A percentile compares a stretch with the other conserved stretches of the same genome.
phyloP scores from a whole-genome alignment of 352 stramenopile genomes.

The Phytophthora sp. region DNA sequence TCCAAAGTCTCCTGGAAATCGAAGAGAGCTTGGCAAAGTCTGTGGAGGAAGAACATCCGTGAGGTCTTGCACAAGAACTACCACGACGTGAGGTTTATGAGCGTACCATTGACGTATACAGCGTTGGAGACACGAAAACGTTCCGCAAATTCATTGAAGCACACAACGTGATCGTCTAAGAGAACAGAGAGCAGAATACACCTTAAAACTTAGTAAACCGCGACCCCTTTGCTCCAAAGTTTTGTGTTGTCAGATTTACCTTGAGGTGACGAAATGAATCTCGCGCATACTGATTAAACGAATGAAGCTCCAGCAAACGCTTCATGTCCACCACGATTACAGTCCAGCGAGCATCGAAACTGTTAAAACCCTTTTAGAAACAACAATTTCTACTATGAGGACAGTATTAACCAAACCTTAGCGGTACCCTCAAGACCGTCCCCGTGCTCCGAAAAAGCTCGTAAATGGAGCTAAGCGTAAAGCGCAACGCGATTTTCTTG shows the following conservation, averaged over 20 bases:
- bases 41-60: too few relatives aligned
- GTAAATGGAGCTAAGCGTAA: slow-evolving; percentile 81
- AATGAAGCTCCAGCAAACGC: slow-evolving; percentile 65
- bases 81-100: background rate
- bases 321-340: slow-evolving; percentile 71
- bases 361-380: too few relatives aligned
- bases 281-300: slow-evolving; percentile 71
- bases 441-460: slow-evolving; percentile 57
- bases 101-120: slow-evolving; percentile 54
- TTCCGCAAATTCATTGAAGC: slow-evolving; percentile 72
- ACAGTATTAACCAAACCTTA: too few relatives aligned
- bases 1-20: slow-evolving; percentile 35
- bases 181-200: background rate
- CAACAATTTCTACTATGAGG: too few relatives aligned
- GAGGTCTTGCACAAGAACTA: too few relatives aligned
- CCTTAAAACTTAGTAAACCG: background rate
- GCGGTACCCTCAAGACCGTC: slow-evolving; percentile 62
- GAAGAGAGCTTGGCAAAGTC: slow-evolving; percentile 53
- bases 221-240: background rate
- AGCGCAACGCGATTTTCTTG: slow-evolving; percentile 70
- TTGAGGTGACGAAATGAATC: slow-evolving; percentile 74
- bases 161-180: slow-evolving; percentile 69
- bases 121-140: slow-evolving; percentile 58
- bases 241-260: slow-evolving; percentile 22
- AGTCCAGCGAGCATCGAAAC: slow-evolving; percentile 60